Evolutionary conservation across 371 early-diverging fungal genomes (phyloP).

Genomic region (Thermomucor indicae-seudaticae): DNA sequence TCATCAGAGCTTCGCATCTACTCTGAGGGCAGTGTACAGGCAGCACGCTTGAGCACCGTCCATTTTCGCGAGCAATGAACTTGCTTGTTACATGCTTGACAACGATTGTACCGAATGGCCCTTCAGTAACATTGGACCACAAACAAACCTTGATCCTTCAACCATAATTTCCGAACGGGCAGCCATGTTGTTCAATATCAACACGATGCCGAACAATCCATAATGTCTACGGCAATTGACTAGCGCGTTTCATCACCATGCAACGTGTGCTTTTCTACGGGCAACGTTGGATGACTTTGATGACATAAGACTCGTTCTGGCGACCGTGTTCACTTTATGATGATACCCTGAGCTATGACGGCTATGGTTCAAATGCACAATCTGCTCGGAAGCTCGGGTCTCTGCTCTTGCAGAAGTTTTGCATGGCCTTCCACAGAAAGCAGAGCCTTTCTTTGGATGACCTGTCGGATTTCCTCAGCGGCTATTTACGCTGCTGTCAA

Average conservation of each 20-base stretch:
- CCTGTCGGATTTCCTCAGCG: no score
- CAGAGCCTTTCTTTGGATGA: no score
- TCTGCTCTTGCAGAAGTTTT: not conserved
- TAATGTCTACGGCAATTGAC: not conserved
- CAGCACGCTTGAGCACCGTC: conserved; percentile 68
- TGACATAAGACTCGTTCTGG: not conserved
- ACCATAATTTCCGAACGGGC: not conserved
- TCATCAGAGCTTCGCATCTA: conserved; percentile 24
- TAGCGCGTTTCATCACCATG: not conserved
- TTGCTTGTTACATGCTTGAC: not conserved
- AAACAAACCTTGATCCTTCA: not conserved
- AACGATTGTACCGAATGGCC: not conserved
- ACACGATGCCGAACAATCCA: not conserved
- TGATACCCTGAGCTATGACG: not conserved
- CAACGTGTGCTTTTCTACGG: not conserved
- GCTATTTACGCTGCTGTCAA: no score
- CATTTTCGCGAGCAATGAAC: conserved; percentile 37
- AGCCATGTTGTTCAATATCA: not conserved
- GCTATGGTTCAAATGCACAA: not conserved
- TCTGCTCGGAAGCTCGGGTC: not conserved
- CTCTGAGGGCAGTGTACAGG: conserved; percentile 56
- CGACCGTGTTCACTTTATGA: not conserved
- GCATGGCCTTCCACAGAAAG: not conserved
- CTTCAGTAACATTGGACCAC: not conserved
- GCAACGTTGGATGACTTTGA: not conserved